Evolutionary conservation across 1,139 yeast genomes (phyloP), one percentile per base, ranked within the genome.

Genomic region (Candida sp.): DNA sequence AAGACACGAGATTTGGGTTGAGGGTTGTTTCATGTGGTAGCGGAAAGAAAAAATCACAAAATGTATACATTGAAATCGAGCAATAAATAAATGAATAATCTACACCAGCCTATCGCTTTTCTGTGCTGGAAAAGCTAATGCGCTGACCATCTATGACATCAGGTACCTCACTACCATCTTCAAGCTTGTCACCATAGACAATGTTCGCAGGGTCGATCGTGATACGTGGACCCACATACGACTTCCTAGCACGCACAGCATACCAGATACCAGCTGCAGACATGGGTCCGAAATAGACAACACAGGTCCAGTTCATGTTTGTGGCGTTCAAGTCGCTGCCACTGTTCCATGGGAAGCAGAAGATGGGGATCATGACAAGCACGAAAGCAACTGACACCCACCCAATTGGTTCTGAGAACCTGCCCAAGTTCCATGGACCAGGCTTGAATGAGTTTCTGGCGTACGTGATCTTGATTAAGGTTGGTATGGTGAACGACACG

Each of bases 381-480:
- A 86, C 90, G 63, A 79, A 83, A 2, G 80, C 71, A 47, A 57
- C 59, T 22, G 67, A 58, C 2, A 52, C 31, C 45, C 44, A 43
- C 6, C 47, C 85, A 28, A 80, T 74, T 11, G 82, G 80, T 17
- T 71, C 63, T 1, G 90, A 82, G 55, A 65, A 75, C 48, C 61
- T 68, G 35, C 94, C 94, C 51, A 88, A 72, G 61, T 81, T 73
- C 86, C 90, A 86, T 2, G 93, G 93, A 2, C 93, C 94, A 11
- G 83, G 81, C 53, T 73, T 70, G 69, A 86, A 87, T 2, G 76
- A 70, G 23, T 80, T 69, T 51, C 80, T 70, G 9, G 87, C 80
- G 58, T 77, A 81, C 1, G 88, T 79, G 55, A 84, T 78, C 62
- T 85, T 83, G 57, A 88, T 75, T 4, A 83, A 64, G 11, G 88